phyloP scores from a whole-genome alignment of 495 filamentous ascomycete species.

The Tuber aestivum region DNA sequence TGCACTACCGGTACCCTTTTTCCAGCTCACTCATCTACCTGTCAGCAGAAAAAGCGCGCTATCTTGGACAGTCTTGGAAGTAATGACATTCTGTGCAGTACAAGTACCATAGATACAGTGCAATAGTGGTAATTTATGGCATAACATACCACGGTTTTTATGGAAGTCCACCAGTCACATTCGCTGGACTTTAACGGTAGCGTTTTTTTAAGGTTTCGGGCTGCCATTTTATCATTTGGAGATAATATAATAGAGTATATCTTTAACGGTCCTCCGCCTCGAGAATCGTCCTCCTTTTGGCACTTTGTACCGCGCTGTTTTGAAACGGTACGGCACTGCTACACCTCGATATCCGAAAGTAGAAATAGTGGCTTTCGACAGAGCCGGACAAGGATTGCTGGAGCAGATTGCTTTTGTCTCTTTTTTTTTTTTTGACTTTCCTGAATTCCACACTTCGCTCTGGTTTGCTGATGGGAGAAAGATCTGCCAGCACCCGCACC shows the following conservation, averaged over 20 bases:
- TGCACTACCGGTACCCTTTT: too few species aligned
- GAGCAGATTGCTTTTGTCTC: neutral
- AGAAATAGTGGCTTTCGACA: neutral
- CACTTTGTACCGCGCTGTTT: neutral
- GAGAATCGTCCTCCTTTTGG: neutral
- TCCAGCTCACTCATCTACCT: neutral
- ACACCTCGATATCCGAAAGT: neutral
- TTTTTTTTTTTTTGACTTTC: too few species aligned
- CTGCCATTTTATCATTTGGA: neutral
- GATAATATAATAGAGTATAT: too few species aligned
- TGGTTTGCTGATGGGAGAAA: slow-evolving; percentile 1
- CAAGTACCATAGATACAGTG: neutral
- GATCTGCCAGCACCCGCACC: slow-evolving; percentile 1
- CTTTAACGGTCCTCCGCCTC: neutral
- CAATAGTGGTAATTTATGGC: neutral
- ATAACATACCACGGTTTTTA: neutral
- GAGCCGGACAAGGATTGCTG: neutral
- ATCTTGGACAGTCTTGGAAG: neutral
- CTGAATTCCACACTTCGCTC: neutral
- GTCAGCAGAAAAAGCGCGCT: neutral
- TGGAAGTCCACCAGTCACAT: neutral
- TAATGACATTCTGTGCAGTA: neutral
- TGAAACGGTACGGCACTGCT: neutral
- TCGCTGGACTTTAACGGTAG: neutral
- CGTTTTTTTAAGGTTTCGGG: neutral